These are phyloP conservation scores for Hypholoma fasciculare DNA, from an alignment of 768 basidiomycete species.

Conservation along the genomic window DNA sequence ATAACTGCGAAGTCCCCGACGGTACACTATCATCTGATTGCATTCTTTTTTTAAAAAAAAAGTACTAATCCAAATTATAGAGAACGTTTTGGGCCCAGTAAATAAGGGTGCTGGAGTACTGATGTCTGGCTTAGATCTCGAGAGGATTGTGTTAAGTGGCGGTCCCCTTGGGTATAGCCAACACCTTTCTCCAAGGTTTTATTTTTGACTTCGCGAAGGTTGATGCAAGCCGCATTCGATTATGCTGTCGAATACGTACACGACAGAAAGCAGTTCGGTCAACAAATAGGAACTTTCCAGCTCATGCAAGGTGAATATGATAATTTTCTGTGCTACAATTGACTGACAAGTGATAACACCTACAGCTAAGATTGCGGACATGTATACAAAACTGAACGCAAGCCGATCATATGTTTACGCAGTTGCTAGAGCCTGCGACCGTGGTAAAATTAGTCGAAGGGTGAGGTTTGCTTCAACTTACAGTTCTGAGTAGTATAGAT, in stretches of 20 bases:
- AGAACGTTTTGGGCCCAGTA: slow-evolving; percentile 81
- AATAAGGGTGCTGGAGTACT: slow-evolving; percentile 83
- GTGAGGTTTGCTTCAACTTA: slow-evolving; percentile 41
- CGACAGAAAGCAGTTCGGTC: slow-evolving; percentile 88
- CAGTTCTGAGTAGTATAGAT: too few species aligned
- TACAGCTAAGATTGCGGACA: slow-evolving; percentile 81
- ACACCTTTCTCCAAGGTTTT: slow-evolving; percentile 5
- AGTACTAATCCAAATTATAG: slow-evolving; percentile 35
- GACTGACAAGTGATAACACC: neutral
- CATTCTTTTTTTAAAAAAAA: neutral
- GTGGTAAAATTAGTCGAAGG: slow-evolving; percentile 71
- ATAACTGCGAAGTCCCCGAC: slow-evolving; percentile 86
- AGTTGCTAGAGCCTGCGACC: slow-evolving; percentile 87
- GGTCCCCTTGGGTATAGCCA: slow-evolving; percentile 79
- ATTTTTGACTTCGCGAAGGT: slow-evolving; percentile 37
- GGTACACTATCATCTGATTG: slow-evolving; percentile 44
- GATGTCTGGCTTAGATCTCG: slow-evolving; percentile 93
- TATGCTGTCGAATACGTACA: slow-evolving; percentile 89
- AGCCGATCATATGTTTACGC: slow-evolving; percentile 92
- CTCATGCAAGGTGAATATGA: slow-evolving; percentile 82
- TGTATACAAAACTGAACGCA: slow-evolving; percentile 92
- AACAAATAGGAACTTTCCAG: slow-evolving; percentile 88
- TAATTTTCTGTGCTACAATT: slow-evolving; percentile 8
- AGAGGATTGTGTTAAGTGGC: slow-evolving; percentile 88
- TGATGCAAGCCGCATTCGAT: slow-evolving; percentile 95